A percentile compares a stretch with the other conserved stretches of the same genome.
Conservation (phyloP, 345 rosid species). For the Euphorbia lathyris region DNA sequence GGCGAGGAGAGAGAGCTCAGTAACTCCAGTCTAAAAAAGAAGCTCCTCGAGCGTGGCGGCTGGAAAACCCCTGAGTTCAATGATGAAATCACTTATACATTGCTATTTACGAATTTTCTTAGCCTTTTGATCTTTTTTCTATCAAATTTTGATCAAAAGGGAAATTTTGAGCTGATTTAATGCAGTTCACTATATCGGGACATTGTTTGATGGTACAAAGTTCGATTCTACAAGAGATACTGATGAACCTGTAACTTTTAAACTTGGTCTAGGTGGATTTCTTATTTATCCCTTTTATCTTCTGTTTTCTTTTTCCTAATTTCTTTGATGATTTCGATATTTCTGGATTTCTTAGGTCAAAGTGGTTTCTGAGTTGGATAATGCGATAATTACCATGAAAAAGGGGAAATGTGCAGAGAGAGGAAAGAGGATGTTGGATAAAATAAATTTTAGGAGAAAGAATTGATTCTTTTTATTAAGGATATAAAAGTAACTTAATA, state of each 20-base stretch:
- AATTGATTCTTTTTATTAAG: too few species aligned
- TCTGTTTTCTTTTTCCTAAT: not conserved
- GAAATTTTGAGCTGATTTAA: not conserved
- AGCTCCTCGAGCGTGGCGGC: conserved; percentile 48
- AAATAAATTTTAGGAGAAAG: too few species aligned
- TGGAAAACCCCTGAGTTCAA: conserved; percentile 59
- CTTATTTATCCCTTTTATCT: not conserved
- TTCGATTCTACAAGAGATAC: conserved; percentile 46
- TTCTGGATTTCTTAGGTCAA: conserved; percentile 30
- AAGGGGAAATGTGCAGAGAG: conserved; percentile 52
- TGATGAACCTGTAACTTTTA: conserved; percentile 34
- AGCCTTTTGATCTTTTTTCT: not conserved
- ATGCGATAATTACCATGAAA: conserved; percentile 50
- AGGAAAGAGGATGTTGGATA: too few species aligned
- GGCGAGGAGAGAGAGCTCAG: conserved; percentile 53
- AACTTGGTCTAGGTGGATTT: conserved; percentile 48
- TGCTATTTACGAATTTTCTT: not conserved
- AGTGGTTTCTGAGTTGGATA: conserved; percentile 46
- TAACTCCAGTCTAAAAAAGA: conserved; percentile 40
- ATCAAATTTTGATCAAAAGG: not conserved
- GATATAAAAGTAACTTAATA: too few species aligned
- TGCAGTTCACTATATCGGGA: conserved; percentile 56
- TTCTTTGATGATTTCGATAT: conserved; percentile 1
- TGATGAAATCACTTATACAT: conserved; percentile 47
- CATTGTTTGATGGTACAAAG: conserved; percentile 46